Evolutionary conservation across 1,284 basidiomycete genomes (phyloP), one percentile per base, ranked within the genome.

Genomic region (Meripilus lineatus): DNA sequence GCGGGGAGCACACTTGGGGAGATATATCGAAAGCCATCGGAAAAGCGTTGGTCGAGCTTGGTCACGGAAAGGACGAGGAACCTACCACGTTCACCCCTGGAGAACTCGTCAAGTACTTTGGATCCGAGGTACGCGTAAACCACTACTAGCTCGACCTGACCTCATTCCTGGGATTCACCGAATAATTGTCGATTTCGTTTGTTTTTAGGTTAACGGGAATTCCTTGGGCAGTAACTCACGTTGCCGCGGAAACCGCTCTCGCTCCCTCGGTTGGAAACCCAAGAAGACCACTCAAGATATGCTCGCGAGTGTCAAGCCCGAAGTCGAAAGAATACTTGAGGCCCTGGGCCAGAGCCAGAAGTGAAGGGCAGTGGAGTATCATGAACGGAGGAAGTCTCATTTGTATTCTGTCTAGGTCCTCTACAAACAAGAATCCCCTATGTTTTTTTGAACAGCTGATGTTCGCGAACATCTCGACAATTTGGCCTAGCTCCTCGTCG

Each of bases 201-300:
- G n/a, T 40, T 28, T 39, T 14, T 32, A 51, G 50, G 48, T 34
- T 2, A 11, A 22, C 3, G 55, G 53, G 11, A 40, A 51, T 30
- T 68, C 60, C 53, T 52, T 56, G 33, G 73, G 69, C 13, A 56
- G 60, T 11, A 75, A 74, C 56, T 67, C 66, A 20, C 64, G 72
- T 22, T 67, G 62, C 25, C 57, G 63, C 4, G 69, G 64, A 1
- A 66, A 67, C 36, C 62, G 67, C 35, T 61, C 63, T 5, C 62
- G 66, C 42, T 54, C 59, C n/a, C 61, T 76, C 18, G 72, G 72
- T 0, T 69, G 67, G 66, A 57, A 57, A 42, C 62, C 67, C 20
- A 61, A 51, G 37, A 48, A 65, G 38, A 61, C 52, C 17, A 63
- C 54, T 8, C 44, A 51, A 42, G 67, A 69, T 43, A 54, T 70